phyloP scores from a whole-genome alignment of 2,329 filamentous ascomycete genomes.

The Colletotrichum sp. region DNA sequence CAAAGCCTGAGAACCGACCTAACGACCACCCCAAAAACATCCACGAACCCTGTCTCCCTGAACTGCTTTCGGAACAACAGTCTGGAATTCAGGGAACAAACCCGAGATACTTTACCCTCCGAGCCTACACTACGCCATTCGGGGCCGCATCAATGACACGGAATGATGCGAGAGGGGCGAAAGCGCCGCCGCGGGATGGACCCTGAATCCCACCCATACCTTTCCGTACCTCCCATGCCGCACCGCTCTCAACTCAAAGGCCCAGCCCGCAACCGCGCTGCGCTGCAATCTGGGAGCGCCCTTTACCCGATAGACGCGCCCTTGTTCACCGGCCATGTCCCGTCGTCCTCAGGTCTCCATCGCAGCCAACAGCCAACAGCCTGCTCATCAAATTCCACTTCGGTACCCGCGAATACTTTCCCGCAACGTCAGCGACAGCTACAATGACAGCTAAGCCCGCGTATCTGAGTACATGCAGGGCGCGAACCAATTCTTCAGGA shows the following conservation, averaged over 20 bases:
- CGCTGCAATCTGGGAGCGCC: not conserved
- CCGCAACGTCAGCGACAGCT: not conserved
- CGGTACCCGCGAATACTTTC: not conserved
- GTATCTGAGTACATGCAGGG: not conserved
- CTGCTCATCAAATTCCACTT: not conserved
- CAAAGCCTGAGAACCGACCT: not conserved
- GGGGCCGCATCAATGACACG: not conserved
- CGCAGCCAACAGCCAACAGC: not conserved
- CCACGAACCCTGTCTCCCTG: slow-evolving; percentile 1
- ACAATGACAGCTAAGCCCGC: not conserved
- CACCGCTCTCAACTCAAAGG: not conserved
- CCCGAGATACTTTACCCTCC: not conserved
- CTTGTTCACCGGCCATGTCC: not conserved
- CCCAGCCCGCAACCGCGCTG: not conserved
- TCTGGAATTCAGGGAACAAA: not conserved
- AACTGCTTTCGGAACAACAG: slow-evolving; percentile 3
- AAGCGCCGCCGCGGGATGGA: not conserved
- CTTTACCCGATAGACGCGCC: not conserved
- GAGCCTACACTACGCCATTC: not conserved
- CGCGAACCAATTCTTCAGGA: not conserved
- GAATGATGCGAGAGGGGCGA: slow-evolving; percentile 8
- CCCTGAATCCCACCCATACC: not conserved
- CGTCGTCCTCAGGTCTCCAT: not conserved
- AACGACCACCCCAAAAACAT: not conserved
- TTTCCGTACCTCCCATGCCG: not conserved